phyloP scores from a whole-genome alignment of 73 alveolate species.

The Diophrys appendiculata region DNA sequence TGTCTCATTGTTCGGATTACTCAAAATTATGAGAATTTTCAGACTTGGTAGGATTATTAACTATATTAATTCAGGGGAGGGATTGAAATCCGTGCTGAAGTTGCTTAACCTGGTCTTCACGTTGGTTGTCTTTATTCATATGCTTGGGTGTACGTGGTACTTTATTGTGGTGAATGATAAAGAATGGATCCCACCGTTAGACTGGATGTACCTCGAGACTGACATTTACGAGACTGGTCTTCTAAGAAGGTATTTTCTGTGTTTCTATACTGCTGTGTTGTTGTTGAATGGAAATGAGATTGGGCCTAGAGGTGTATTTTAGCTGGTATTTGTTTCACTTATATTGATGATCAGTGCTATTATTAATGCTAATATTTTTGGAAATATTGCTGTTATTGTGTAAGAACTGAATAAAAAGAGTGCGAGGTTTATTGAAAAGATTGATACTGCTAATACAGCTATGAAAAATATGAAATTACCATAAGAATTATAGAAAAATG shows the following conservation, averaged over 20 bases:
- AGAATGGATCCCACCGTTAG: slow-evolving; percentile 64
- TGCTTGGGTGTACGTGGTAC: slow-evolving; percentile 56
- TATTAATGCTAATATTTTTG: slow-evolving; percentile 56
- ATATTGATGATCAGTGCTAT: slow-evolving; percentile 53
- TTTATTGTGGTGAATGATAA: slow-evolving; percentile 17
- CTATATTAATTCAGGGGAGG: slow-evolving; percentile 38
- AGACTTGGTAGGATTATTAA: slow-evolving; percentile 55
- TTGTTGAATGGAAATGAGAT: slow-evolving; percentile 69
- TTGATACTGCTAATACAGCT: slow-evolving; percentile 49
- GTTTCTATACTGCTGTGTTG: slow-evolving; percentile 57
- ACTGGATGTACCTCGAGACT: slow-evolving; percentile 14
- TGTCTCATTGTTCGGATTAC: slow-evolving; percentile 29
- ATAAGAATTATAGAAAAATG: slow-evolving; percentile 20
- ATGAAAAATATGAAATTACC: slow-evolving; percentile 58
- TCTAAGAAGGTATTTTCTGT: slow-evolving; percentile 24
- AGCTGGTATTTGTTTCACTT: slow-evolving; percentile 24
- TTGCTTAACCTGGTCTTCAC: slow-evolving; percentile 12
- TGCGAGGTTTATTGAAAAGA: slow-evolving; percentile 40
- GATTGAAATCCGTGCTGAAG: slow-evolving; percentile 37
- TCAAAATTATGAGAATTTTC: slow-evolving; percentile 49
- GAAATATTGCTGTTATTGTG: slow-evolving; percentile 51
- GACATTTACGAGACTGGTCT: slow-evolving; percentile 24
- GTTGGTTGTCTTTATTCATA: slow-evolving; percentile 53
- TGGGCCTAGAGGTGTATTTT: slow-evolving; percentile 43
- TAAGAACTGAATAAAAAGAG: slow-evolving; percentile 31